Conservation (phyloP, 1,284 basidiomycete genomes). For the Austropuccinia psidii region DNA sequence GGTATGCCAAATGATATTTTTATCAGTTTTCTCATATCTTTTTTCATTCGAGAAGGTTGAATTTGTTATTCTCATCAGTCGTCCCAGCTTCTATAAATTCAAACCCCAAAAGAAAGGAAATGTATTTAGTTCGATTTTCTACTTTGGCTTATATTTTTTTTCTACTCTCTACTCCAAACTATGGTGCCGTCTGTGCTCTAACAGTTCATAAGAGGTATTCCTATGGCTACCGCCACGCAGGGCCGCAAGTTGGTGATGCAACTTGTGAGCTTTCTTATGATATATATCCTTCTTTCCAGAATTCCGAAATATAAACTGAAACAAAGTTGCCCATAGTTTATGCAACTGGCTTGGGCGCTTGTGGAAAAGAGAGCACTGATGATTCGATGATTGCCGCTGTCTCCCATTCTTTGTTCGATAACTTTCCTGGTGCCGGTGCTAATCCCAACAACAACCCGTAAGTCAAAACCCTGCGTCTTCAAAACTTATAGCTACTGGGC, state of each 20-base stretch:
- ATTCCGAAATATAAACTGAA: not conserved
- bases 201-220: too few relatives aligned
- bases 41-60: too few relatives aligned
- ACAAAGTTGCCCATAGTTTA: conserved; percentile 46
- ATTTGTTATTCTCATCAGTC: too few relatives aligned
- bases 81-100: too few relatives aligned
- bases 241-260: conserved; percentile 11
- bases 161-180: too few relatives aligned
- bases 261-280: conserved; percentile 15
- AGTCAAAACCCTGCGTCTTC: not conserved
- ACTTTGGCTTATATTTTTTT: too few relatives aligned
- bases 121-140: too few relatives aligned
- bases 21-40: too few relatives aligned
- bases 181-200: too few relatives aligned
- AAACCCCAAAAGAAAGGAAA: too few relatives aligned
- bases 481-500: not conserved
- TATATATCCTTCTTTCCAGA: not conserved
- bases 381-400: conserved; percentile 58
- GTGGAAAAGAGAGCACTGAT: conserved; percentile 58
- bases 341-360: conserved; percentile 59
- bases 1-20: too few relatives aligned
- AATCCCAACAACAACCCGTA: conserved; percentile 60
- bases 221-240: too few relatives aligned
- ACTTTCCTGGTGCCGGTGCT: conserved; percentile 50
- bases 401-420: conserved; percentile 57